phyloP scores from a whole-genome alignment of 2,329 filamentous ascomycete species.

The Aspergillus carbonarius region DNA sequence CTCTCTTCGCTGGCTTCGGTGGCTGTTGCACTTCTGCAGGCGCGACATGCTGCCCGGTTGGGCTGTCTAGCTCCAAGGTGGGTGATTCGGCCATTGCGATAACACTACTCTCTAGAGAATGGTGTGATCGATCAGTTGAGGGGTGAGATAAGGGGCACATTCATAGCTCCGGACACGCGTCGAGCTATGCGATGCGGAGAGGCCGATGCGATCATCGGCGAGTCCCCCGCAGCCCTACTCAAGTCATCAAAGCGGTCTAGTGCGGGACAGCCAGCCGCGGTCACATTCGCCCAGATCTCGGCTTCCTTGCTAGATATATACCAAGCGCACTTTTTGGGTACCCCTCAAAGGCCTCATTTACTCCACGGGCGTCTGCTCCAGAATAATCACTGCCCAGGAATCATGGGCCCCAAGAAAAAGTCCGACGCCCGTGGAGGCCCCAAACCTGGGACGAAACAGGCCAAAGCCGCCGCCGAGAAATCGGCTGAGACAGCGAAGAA shows the following conservation, averaged over 20 bases:
- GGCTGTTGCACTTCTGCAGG: constrained; percentile 5
- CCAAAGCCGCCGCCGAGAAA: constrained; percentile 40
- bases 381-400: constrained; percentile 10
- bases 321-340: background rate
- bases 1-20: constrained; percentile 31
- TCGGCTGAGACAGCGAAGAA: constrained; percentile 32
- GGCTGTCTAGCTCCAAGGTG: constrained; percentile 8
- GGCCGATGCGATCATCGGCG: constrained; percentile 1
- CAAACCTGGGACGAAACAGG: constrained; percentile 42
- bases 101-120: background rate
- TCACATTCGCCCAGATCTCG: background rate
- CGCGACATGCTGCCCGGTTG: constrained; percentile 2
- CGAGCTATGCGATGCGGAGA: constrained; percentile 7
- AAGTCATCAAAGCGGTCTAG: constrained; percentile 25
- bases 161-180: background rate
- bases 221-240: constrained; percentile 12
- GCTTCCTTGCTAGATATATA: background rate
- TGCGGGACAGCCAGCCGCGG: constrained; percentile 29
- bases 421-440: constrained; percentile 38
- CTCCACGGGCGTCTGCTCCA: constrained; percentile 26
- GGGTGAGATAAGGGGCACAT: background rate
- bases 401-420: constrained; percentile 46
- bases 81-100: background rate
- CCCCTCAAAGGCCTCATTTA: background rate
- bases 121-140: background rate